phyloP scores from a whole-genome alignment of 345 rosid genomes.

The Salix udensis region DNA sequence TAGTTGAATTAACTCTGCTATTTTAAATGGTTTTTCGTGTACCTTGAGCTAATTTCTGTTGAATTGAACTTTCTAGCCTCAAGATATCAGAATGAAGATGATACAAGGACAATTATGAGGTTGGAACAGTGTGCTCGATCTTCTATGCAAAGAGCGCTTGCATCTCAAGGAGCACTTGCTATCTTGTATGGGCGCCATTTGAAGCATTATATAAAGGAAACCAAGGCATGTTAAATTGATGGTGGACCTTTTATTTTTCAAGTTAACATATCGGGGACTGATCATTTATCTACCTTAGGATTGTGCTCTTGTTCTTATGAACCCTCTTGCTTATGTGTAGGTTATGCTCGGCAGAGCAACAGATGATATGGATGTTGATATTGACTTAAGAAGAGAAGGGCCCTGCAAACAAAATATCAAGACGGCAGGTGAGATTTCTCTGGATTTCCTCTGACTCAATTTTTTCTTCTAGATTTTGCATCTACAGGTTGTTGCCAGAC shows the following conservation, averaged over 20 bases:
- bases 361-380: slow-evolving; percentile 29
- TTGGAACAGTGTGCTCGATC: slow-evolving; percentile 33
- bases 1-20: neutral
- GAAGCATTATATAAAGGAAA: slow-evolving; percentile 27
- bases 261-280: neutral
- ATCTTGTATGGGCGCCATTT: slow-evolving; percentile 24
- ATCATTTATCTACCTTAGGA: neutral
- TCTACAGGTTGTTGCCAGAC: neutral
- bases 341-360: slow-evolving; percentile 33
- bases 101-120: slow-evolving; percentile 20
- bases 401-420: slow-evolving; percentile 34
- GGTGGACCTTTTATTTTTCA: slow-evolving; percentile 1
- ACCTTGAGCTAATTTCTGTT: neutral
- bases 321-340: slow-evolving; percentile 2
- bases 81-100: slow-evolving; percentile 21
- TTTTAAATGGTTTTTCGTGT: neutral
- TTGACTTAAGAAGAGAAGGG: slow-evolving; percentile 31
- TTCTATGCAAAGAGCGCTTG: slow-evolving; percentile 25
- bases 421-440: slow-evolving; percentile 27
- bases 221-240: slow-evolving; percentile 11
- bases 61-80: slow-evolving; percentile 6
- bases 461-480: neutral
- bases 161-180: slow-evolving; percentile 29
- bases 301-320: neutral
- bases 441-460: neutral